Conservation (phyloP, 2,329 filamentous ascomycete species). For the Fusarium stilboides region DNA sequence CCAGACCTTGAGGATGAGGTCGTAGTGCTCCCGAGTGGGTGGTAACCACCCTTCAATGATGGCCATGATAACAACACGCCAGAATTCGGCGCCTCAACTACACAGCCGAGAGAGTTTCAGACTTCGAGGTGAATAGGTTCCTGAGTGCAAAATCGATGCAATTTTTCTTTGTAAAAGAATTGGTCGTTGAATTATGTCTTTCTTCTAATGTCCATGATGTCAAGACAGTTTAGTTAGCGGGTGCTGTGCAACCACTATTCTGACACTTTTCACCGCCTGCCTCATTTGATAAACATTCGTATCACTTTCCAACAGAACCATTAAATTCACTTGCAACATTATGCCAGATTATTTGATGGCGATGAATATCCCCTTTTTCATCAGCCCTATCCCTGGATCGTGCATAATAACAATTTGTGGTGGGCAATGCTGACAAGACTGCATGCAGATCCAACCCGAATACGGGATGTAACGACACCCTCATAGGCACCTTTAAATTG, state of each 20-base stretch:
- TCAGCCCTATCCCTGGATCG: too few relatives aligned
- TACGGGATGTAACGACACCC: not conserved
- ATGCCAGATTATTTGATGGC: too few relatives aligned
- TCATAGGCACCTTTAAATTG: not conserved
- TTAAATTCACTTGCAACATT: too few relatives aligned
- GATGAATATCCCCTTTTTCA: too few relatives aligned
- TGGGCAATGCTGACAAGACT: not conserved
- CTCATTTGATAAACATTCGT: not conserved
- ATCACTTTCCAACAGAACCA: not conserved
- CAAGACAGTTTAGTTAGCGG: slow-evolving; percentile 20
- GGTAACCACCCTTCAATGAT: slow-evolving; percentile 70
- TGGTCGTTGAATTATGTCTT: slow-evolving; percentile 2
- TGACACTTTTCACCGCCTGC: slow-evolving; percentile 48
- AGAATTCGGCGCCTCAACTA: slow-evolving; percentile 1
- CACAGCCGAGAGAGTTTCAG: not conserved
- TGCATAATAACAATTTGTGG: not conserved
- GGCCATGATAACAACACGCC: slow-evolving; percentile 56
- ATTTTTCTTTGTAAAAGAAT: not conserved
- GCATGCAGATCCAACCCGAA: not conserved
- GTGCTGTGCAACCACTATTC: slow-evolving; percentile 39
- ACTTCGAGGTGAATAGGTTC: accelerated
- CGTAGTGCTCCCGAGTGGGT: slow-evolving; percentile 71
- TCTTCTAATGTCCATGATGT: slow-evolving; percentile 41
- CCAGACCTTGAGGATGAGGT: slow-evolving; percentile 67
- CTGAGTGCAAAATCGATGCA: not conserved